Percentiles rank a stretch among this genome's conserved stretches.
phyloP scores from a whole-genome alignment of 1,139 yeast species.

The Yamadazyma dushanensis region DNA sequence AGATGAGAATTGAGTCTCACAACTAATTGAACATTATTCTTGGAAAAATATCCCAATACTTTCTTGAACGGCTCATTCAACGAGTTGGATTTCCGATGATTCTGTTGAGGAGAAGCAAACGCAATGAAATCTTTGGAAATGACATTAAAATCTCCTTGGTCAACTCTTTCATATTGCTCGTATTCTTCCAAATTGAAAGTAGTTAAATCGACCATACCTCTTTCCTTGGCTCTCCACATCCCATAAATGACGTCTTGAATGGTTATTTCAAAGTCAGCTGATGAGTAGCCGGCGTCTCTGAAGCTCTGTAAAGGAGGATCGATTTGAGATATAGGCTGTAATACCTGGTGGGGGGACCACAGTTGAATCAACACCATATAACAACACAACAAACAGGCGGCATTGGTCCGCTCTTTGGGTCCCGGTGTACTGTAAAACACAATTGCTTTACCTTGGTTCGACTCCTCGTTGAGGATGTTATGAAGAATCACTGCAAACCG shows the following conservation, averaged over 20 bases:
- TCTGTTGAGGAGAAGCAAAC: constrained; percentile 94
- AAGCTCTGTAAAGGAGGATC: constrained; percentile 94
- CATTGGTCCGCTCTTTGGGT: constrained; percentile 83
- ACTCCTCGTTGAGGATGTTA: constrained; percentile 82
- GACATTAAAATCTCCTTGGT: constrained; percentile 93
- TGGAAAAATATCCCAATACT: constrained; percentile 73
- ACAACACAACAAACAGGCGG: constrained; percentile 91
- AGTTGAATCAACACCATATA: constrained; percentile 94
- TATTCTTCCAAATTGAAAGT: constrained; percentile 90
- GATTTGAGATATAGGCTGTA: constrained; percentile 90
- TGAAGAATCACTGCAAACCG: constrained; percentile 94
- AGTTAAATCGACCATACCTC: constrained; percentile 83
- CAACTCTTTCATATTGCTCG: constrained; percentile 92
- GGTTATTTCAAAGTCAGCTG: constrained; percentile 89
- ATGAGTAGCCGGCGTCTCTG: constrained; percentile 95
- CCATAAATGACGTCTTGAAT: constrained; percentile 96
- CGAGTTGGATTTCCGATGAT: constrained; percentile 42
- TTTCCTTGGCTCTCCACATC: constrained; percentile 97
- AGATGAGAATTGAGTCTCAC: constrained; percentile 90
- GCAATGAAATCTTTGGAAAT: constrained; percentile 93
- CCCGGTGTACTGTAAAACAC: constrained; percentile 85
- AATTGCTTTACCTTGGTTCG: constrained; percentile 83
- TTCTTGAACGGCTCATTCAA: constrained; percentile 74
- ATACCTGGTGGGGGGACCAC: constrained; percentile 97
- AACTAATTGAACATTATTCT: constrained; percentile 78